Evolutionary conservation across 306 rosid genomes (phyloP), one percentile per base, ranked within the genome.

Genomic region (Cicer pinnatifidum): DNA sequence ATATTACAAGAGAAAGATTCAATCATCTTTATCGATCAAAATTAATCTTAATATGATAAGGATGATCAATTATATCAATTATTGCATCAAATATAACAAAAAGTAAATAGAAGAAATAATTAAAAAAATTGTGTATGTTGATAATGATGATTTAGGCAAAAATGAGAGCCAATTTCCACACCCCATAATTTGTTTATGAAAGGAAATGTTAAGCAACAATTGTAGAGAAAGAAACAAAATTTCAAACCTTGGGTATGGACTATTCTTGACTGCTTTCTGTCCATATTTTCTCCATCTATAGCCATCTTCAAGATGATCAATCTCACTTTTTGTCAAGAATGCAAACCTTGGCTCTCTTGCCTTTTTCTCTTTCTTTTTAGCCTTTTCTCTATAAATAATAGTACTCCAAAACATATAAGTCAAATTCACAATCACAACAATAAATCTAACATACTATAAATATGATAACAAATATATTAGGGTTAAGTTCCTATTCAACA

Each of bases 221-320:
- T 20, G 50, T 45, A 46, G 4, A 6, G 8, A 23, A 8, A 46
- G 33, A 35, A 8, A 39, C 0, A 15, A 9, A 3, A 39, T 15
- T 10, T 56, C 2, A 43, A 66, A 92, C 98, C 98, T 90, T 78
- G 98, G 98, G 80, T 90, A 90, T 1, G 98, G 92, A 78, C 98
- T 92, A 45, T 92, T 92, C 82, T 92, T 92, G 71, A 92, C 98
- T 28, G 98, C 98, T 73, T 92, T 92, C 82, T 92, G 98, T 51
- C 98, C 97, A 75, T 92, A 92, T 77, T 92, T 92, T 84, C 97
- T 88, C 97, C 97, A 92, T 88, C 94, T 85, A 70, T 90, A 90
- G 7, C 98, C 98, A 87, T 92, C 98, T 85, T 92, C 96, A 82
- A 92, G 98, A 10, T 90, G 86, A 86, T 92, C 98, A 9, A 88